Base-by-base conservation (phyloP, 345 rosid genomes). In the Lumnitzera racemosa region DNA sequence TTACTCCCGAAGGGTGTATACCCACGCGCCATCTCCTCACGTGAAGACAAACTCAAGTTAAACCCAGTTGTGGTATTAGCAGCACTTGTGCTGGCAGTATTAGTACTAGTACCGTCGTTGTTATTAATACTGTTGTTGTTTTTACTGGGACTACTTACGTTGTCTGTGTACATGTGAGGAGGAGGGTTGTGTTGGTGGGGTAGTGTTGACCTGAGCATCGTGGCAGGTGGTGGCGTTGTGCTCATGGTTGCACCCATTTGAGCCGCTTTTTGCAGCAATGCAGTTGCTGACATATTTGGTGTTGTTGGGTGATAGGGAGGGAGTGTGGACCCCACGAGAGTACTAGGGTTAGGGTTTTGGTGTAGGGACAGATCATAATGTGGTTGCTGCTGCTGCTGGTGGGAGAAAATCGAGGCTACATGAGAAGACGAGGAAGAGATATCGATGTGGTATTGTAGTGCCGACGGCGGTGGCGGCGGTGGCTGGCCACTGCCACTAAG, bases 241-340 rank as follows among this genome's bases (percentile, higher is more conserved):
- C 84, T 72, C 76, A 77, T 81, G 27, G 75, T 68, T 51, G 86
- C 78, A 23, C 96, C 90, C 90, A 88, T 85, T 69, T 85, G 91
- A 41, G 96, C 83, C 29, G 96, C 96, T 58, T 81, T 88, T 70
- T 88, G 96, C 61, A 88, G 96, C 74, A 88, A 78, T 64, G 92
- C 96, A 59, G 96, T 88, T 17, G 96, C 96, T 74, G 96, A 88
- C 92, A 88, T 83, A 57, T 78, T 87, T 53, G 88, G 79, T 43
- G 79, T 12, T 24, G 53, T 11, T 54, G 75, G 57, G 49, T 59
- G 61, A 76, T 56, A 61, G 62, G 71, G 52, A 67, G 60, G 71
- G 59, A 78, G 62, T 14, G 78, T 71, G 70, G 77, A 68, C 8
- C 68, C 75, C 41, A 68, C 68, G 62, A 20, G 20, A 17, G 20